Conservation (phyloP, 2,329 filamentous ascomycete species). For the Tolypocladium tundrense region DNA sequence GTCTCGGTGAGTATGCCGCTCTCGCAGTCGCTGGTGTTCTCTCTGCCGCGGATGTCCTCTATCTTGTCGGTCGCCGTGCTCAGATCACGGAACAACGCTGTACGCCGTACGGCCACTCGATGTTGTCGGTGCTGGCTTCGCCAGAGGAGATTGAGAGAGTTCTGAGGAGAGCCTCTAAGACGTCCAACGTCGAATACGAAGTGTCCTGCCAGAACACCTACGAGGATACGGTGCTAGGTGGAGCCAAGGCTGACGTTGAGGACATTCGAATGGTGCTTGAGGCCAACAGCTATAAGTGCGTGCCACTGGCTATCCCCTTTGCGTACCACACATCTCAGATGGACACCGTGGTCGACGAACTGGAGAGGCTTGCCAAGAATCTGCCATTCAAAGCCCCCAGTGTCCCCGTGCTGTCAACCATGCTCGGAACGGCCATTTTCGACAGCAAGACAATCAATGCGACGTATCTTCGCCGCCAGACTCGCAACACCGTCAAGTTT, state of each 20-base stretch:
- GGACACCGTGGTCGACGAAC: constrained; percentile 32
- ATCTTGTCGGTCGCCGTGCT: constrained; percentile 51
- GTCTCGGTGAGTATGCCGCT: constrained; percentile 54
- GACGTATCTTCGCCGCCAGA: constrained; percentile 1
- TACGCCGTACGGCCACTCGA: constrained; percentile 22
- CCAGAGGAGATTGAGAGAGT: constrained; percentile 7
- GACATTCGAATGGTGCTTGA: not conserved
- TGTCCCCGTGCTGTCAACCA: constrained; percentile 19
- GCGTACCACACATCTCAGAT: constrained; percentile 27
- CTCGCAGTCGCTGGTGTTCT: constrained; percentile 52
- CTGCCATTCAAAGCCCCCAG: not conserved
- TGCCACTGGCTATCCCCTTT: constrained; percentile 22
- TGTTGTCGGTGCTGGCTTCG: constrained; percentile 21
- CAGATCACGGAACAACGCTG: constrained; percentile 45
- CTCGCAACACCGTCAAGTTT: not conserved
- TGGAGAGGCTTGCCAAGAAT: constrained; percentile 21
- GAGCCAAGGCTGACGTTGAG: constrained; percentile 4
- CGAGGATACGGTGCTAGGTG: constrained; percentile 43
- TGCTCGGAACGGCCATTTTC: constrained; percentile 40
- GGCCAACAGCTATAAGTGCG: constrained; percentile 17
- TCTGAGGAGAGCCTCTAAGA: constrained; percentile 2
- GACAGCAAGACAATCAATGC: constrained; percentile 12
- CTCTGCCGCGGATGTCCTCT: constrained; percentile 49
- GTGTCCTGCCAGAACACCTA: constrained; percentile 54
- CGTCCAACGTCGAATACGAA: constrained; percentile 7